A percentile compares a stretch with the other conserved stretches of the same genome.
These are phyloP conservation scores for Fomitopsis schrenkii DNA, from an alignment of 1,284 basidiomycete species.

Conservation along the genomic window DNA sequence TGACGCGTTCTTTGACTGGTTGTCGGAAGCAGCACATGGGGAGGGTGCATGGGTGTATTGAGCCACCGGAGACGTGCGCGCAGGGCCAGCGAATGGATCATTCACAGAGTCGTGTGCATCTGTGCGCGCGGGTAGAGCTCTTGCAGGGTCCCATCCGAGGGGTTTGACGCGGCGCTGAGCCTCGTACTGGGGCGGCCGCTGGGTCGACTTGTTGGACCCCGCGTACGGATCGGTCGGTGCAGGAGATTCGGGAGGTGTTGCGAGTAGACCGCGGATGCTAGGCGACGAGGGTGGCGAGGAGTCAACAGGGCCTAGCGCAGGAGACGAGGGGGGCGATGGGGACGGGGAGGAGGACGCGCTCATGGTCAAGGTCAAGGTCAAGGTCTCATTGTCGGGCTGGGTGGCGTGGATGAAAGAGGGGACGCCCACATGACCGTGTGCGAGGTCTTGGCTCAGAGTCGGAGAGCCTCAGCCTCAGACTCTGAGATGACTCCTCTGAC, in stretches of 20 bases:
- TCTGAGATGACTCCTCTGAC: too few relatives aligned
- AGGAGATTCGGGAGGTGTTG: conserved; percentile 21
- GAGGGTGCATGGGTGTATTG: too few relatives aligned
- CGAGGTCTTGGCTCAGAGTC: too few relatives aligned
- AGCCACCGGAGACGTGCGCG: not conserved
- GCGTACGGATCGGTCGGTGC: conserved; percentile 23
- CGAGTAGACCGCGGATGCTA: conserved; percentile 2
- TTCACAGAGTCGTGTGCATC: conserved; percentile 2
- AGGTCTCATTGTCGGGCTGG: not conserved
- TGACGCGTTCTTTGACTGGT: not conserved
- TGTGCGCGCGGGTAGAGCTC: not conserved
- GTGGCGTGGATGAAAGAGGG: too few relatives aligned
- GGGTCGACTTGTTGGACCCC: conserved; percentile 23
- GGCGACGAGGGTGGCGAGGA: conserved; percentile 22
- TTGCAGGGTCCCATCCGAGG: not conserved
- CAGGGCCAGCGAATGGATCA: not conserved
- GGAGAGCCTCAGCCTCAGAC: too few relatives aligned
- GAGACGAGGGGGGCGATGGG: conserved; percentile 20
- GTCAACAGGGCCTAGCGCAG: conserved; percentile 14
- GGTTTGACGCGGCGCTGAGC: conserved; percentile 11
- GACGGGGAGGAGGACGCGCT: conserved; percentile 4
- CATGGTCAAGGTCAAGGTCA: conserved; percentile 1
- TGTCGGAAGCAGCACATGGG: not conserved
- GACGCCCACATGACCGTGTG: too few relatives aligned
- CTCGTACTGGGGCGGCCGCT: conserved; percentile 18